Evolutionary conservation across 129 eudicot genomes (phyloP).

Genomic region (Saposhnikovia divaricata): DNA sequence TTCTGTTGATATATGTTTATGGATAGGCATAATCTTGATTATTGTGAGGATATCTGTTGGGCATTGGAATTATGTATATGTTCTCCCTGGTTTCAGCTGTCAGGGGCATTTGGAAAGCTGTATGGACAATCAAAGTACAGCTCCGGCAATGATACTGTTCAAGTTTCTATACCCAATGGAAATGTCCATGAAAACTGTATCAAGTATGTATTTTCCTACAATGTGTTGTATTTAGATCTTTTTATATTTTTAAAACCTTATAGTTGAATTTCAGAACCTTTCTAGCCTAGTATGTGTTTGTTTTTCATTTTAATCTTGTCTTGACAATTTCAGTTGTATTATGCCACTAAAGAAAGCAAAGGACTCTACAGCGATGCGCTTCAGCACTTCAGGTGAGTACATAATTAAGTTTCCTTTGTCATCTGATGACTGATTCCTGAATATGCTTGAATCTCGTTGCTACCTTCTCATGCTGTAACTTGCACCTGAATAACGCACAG

Average conservation of each 20-base stretch:
- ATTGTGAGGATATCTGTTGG: not conserved
- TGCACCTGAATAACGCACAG: constrained; percentile 29
- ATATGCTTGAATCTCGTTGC: not conserved
- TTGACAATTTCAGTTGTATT: constrained; percentile 48
- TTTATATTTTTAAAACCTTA: not conserved
- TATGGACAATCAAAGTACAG: constrained; percentile 83
- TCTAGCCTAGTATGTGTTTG: not conserved
- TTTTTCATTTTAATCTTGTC: not conserved
- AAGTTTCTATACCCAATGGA: constrained; percentile 42
- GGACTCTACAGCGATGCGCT: constrained; percentile 40
- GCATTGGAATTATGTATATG: not conserved
- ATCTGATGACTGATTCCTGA: not conserved
- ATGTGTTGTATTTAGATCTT: not conserved
- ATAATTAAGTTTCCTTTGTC: not conserved
- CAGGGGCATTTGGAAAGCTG: constrained; percentile 90
- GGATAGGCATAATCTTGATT: not conserved
- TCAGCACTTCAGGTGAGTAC: constrained; percentile 82
- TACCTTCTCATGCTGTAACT: not conserved
- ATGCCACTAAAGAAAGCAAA: constrained; percentile 54
- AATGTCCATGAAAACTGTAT: constrained; percentile 89
- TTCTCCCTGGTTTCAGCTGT: constrained; percentile 43
- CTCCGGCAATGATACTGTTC: constrained; percentile 38
- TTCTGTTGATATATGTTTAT: not conserved
- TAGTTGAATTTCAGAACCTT: not conserved
- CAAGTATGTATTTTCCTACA: constrained; percentile 35